Evolutionary conservation across 495 filamentous ascomycete species (phyloP).

Genomic region (Oidiodendron maius): DNA sequence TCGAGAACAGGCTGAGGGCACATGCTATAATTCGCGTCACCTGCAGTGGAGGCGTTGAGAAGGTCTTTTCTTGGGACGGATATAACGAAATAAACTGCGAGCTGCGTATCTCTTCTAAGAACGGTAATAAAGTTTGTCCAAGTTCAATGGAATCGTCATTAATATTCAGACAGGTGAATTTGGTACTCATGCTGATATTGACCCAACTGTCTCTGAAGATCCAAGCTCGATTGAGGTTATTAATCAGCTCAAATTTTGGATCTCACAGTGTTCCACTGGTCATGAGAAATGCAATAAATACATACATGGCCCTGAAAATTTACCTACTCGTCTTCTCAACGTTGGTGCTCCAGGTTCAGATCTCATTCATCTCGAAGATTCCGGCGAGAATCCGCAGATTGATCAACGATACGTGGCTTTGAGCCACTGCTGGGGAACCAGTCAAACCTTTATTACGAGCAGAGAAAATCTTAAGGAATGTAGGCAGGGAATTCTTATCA

Average conservation of each 20-base stretch:
- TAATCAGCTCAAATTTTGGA: neutral
- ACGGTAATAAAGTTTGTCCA: neutral
- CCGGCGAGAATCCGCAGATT: too few relatives aligned
- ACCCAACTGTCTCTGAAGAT: neutral
- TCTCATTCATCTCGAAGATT: neutral
- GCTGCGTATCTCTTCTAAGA: neutral
- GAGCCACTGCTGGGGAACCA: conserved; percentile 25
- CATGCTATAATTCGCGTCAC: neutral
- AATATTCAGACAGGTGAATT: neutral
- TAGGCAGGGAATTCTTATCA: neutral
- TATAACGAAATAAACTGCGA: neutral
- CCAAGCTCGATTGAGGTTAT: neutral
- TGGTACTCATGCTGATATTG: neutral
- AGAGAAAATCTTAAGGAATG: neutral
- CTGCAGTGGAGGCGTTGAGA: neutral
- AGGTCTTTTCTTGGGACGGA: neutral
- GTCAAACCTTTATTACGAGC: neutral
- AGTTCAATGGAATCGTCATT: neutral
- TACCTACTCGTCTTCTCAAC: neutral
- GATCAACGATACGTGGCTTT: too few relatives aligned
- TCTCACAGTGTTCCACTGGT: neutral
- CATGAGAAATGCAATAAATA: neutral
- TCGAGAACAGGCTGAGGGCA: neutral
- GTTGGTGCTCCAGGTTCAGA: neutral
- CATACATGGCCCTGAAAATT: neutral